Evolutionary conservation across 192 early-diverging fungal species (phyloP), one percentile per base, ranked within the genome.

Genomic region (Diversispora epigaea): DNA sequence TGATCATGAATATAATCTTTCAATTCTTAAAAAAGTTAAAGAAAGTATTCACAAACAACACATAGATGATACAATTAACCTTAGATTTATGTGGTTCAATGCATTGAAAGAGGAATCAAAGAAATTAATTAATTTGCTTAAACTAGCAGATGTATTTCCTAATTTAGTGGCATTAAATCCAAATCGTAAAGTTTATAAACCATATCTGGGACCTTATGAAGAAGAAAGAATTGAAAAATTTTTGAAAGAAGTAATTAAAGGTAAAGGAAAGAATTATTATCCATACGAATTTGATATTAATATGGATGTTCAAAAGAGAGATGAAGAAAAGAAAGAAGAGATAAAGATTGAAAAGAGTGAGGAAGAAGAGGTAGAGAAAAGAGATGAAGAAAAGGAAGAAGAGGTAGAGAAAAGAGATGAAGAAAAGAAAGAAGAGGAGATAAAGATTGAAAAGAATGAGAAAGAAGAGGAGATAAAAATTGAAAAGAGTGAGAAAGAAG

Each of bases 41-140:
- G 79, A 81, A 52, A 50, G 61, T 10, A 76, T 82, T 0, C 41
- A 82, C 40, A 80, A 82, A 8, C 56, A 63, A 0, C 76, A 76
- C 15, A 55, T 55, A 6, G 50, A 52, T 54, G 9, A 44, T 44
- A 43, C 14, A 21, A 12, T 55, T 25, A 55, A 40, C 14, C 76
- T 89, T 32, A 79, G 84, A 43, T 85, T 86, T n/a, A 76, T 84
- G 32, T 93, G 91, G 91, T 86, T 90, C 58, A 84, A 88, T 63
- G 86, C 86, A 7, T 77, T 86, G 43, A 70, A 80, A 39, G 75
- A 77, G 19, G 73, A 79, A n/a, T 83, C 86, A 3, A 56, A 75
- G 19, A 68, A 77, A 10, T 66, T 91, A 7, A 81, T 82, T 54
- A 66, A 77, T 3, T 69, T 86, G 43, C 88, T 91, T 79, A 83